phyloP scores from a whole-genome alignment of 768 basidiomycete genomes.

The Pilatotrama ljubarskyi region DNA sequence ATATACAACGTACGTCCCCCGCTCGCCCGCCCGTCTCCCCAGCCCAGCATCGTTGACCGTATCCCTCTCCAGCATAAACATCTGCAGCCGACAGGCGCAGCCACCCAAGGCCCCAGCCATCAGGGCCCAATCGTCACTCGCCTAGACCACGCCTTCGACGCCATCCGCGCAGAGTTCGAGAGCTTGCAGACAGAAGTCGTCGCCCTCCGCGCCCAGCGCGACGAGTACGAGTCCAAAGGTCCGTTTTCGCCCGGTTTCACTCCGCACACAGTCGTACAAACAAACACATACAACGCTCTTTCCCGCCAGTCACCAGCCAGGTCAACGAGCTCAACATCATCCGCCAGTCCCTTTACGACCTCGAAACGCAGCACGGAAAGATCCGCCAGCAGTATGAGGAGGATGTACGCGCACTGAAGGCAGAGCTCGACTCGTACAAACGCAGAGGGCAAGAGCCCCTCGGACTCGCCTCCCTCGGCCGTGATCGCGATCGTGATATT shows the following conservation, averaged over 20 bases:
- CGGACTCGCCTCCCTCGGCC: conserved; percentile 29
- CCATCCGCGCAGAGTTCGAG: conserved; percentile 85
- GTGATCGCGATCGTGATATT: conserved; percentile 32
- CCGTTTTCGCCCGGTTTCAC: conserved; percentile 31
- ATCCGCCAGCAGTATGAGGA: conserved; percentile 86
- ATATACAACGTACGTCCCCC: conserved; percentile 32
- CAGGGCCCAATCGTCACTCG: conserved; percentile 36
- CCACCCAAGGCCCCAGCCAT: conserved; percentile 31
- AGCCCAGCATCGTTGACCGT: neutral
- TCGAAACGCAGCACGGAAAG: conserved; percentile 86
- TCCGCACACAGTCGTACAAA: neutral
- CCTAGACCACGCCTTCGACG: conserved; percentile 78
- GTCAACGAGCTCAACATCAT: conserved; percentile 90
- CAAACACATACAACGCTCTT: neutral
- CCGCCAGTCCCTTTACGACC: conserved; percentile 86
- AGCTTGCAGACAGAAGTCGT: conserved; percentile 64
- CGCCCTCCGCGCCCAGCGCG: conserved; percentile 72
- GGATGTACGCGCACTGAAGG: conserved; percentile 70
- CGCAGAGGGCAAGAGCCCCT: conserved; percentile 37
- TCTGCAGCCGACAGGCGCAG: conserved; percentile 42
- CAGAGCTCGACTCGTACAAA: conserved; percentile 61
- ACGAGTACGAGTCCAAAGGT: conserved; percentile 92
- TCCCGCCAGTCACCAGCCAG: conserved; percentile 65
- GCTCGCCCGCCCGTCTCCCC: conserved; percentile 1
- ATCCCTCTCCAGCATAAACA: conserved; percentile 38